Evolutionary conservation across 345 rosid genomes (phyloP).

Genomic region (Populus ilicifolia): DNA sequence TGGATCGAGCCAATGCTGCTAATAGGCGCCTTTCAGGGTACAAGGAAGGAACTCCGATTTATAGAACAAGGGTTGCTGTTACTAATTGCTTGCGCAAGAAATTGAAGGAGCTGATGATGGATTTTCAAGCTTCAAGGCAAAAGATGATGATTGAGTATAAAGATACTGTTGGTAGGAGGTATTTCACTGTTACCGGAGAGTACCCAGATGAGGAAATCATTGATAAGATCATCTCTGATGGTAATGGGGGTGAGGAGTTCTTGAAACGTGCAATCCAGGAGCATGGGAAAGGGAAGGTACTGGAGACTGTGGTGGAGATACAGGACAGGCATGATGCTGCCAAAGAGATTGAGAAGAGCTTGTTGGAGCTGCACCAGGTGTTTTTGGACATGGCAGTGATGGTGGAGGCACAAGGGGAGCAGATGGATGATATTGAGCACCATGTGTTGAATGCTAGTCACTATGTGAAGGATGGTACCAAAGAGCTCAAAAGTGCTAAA

Average conservation of each 20-base stretch:
- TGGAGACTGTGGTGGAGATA: slow-evolving; percentile 90
- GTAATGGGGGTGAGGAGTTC: slow-evolving; percentile 69
- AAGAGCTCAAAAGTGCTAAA: slow-evolving; percentile 67
- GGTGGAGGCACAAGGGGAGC: slow-evolving; percentile 92
- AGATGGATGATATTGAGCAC: slow-evolving; percentile 89
- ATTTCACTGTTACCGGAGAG: slow-evolving; percentile 88
- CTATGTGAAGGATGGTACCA: slow-evolving; percentile 75
- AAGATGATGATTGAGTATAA: slow-evolving; percentile 87
- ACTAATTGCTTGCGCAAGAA: slow-evolving; percentile 79
- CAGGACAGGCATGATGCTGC: slow-evolving; percentile 89
- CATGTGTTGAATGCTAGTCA: slow-evolving; percentile 80
- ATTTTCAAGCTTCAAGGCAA: slow-evolving; percentile 84
- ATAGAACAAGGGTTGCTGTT: slow-evolving; percentile 74
- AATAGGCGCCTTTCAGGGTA: slow-evolving; percentile 75
- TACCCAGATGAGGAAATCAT: slow-evolving; percentile 75
- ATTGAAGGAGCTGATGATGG: slow-evolving; percentile 89
- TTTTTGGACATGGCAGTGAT: slow-evolving; percentile 93
- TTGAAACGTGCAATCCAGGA: slow-evolving; percentile 70
- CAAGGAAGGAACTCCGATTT: slow-evolving; percentile 72
- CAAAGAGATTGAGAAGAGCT: slow-evolving; percentile 85
- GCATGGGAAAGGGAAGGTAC: slow-evolving; percentile 85
- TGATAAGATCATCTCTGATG: slow-evolving; percentile 72
- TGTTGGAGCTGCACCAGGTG: slow-evolving; percentile 90
- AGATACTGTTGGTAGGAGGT: slow-evolving; percentile 85
- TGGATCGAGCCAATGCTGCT: slow-evolving; percentile 75